Conservation (phyloP, 139 green algal genomes). For the Picochlorum sp. region DNA sequence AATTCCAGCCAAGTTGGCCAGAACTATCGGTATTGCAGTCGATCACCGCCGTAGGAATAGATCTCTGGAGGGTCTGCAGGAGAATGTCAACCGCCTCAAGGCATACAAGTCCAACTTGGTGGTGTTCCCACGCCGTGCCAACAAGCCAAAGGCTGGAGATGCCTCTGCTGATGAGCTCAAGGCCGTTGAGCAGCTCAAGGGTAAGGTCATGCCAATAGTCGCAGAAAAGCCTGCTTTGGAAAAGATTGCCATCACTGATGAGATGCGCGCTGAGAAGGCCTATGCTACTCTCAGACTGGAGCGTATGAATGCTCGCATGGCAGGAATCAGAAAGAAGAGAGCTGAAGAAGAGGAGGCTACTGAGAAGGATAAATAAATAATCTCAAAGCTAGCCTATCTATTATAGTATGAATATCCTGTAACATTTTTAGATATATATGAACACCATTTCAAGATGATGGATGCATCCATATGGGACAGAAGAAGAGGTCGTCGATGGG, state of each 20-base stretch:
- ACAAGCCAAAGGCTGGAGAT: slow-evolving; percentile 93
- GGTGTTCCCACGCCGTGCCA: slow-evolving; percentile 83
- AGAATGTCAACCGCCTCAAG: slow-evolving; percentile 92
- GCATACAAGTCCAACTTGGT: slow-evolving; percentile 93
- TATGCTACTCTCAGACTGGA: slow-evolving; percentile 90
- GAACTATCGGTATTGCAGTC: slow-evolving; percentile 93
- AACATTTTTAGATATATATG: too few species aligned
- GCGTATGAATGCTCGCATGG: slow-evolving; percentile 76
- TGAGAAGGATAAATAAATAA: slow-evolving; percentile 47
- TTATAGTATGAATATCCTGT: too few species aligned
- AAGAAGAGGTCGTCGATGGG: too few species aligned
- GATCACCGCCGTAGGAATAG: slow-evolving; percentile 92
- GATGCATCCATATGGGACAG: too few species aligned
- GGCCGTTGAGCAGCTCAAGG: slow-evolving; percentile 45
- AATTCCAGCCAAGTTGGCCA: slow-evolving; percentile 81
- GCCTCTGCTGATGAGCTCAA: slow-evolving; percentile 58
- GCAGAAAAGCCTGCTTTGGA: slow-evolving; percentile 53
- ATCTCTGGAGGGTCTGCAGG: slow-evolving; percentile 86
- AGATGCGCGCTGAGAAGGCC: slow-evolving; percentile 39
- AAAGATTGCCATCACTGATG: slow-evolving; percentile 67
- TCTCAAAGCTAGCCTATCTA: too few species aligned
- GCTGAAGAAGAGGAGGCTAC: slow-evolving; percentile 60
- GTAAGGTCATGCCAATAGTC: slow-evolving; percentile 57
- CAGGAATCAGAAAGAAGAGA: slow-evolving; percentile 80
- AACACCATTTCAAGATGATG: too few species aligned